These are phyloP conservation scores for Colletotrichum liriopes DNA, from an alignment of 2,329 filamentous ascomycete species.

Conservation along the genomic window DNA sequence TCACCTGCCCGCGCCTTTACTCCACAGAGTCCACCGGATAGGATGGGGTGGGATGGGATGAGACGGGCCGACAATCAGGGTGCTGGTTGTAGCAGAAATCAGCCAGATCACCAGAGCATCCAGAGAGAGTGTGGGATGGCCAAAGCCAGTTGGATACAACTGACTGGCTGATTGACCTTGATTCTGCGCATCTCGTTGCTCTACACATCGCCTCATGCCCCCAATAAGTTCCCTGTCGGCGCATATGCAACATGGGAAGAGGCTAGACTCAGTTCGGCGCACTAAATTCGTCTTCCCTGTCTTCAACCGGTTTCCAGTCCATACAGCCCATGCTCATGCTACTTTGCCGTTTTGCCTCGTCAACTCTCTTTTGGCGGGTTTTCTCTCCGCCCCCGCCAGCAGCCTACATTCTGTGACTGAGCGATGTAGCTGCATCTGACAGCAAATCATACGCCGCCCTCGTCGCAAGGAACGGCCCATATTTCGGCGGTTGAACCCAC, in stretches of 20 bases:
- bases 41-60: not conserved
- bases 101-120: not conserved
- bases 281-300: constrained; percentile 16
- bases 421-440: constrained; percentile 11
- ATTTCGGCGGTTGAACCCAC: constrained; percentile 19
- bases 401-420: constrained; percentile 31
- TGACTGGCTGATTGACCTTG: not conserved
- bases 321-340: constrained; percentile 10
- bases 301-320: constrained; percentile 16
- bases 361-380: constrained; percentile 2
- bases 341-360: constrained; percentile 33
- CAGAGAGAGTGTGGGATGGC: not conserved
- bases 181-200: not conserved
- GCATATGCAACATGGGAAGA: constrained; percentile 11
- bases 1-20: constrained; percentile 13
- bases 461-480: constrained; percentile 27
- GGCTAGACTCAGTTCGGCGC: constrained; percentile 29
- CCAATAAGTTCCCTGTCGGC: constrained; percentile 11
- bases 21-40: constrained; percentile 36
- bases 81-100: constrained; percentile 2
- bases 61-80: not conserved
- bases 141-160: not conserved
- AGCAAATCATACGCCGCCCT: constrained; percentile 28
- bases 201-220: constrained; percentile 12
- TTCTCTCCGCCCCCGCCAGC: constrained; percentile 25